These are phyloP conservation scores for Pseudoperonospora humuli DNA, from an alignment of 352 stramenopile species.

Conservation along the genomic window DNA sequence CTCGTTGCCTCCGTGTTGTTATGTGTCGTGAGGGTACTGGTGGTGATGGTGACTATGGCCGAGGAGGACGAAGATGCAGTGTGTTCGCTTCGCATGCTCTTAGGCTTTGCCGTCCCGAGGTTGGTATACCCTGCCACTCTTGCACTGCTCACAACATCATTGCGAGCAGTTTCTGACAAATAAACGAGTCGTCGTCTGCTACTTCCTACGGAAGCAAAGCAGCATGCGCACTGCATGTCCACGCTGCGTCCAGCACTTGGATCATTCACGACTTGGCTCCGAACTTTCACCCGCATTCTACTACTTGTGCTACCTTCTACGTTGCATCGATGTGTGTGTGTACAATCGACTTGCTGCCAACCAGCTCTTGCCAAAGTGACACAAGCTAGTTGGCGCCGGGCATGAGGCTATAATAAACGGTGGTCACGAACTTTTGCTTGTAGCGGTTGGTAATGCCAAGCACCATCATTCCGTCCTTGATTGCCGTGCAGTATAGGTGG, in stretches of 20 bases:
- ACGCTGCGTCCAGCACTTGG: constrained; percentile 34
- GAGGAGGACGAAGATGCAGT: constrained; percentile 16
- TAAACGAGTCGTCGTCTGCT: constrained; percentile 25
- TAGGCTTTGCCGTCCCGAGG: constrained; percentile 28
- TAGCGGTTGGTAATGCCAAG: constrained; percentile 96
- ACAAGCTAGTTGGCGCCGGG: constrained; percentile 63
- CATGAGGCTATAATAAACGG: constrained; percentile 96
- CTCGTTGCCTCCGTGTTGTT: constrained; percentile 10
- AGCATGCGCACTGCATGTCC: constrained; percentile 25
- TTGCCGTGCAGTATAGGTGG: constrained; percentile 98
- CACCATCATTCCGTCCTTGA: constrained; percentile 99
- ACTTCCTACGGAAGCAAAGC: constrained; percentile 27
- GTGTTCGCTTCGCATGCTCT: constrained; percentile 26
- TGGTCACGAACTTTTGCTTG: constrained; percentile 97
- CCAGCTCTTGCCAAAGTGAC: constrained; percentile 7
- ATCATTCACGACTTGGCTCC: constrained; percentile 26
- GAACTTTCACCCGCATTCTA: constrained; percentile 18
- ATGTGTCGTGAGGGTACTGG: constrained; percentile 6
- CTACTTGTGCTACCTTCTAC: constrained; percentile 16
- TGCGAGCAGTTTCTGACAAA: constrained; percentile 22
- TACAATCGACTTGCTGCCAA: constrained; percentile 2
- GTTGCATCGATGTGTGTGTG: neutral
- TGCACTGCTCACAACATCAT: constrained; percentile 10
- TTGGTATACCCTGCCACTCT: constrained; percentile 21
- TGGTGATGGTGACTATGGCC: constrained; percentile 5